Conservation (phyloP, 2,329 filamentous ascomycete genomes). For the Harringtonia lauricola region DNA sequence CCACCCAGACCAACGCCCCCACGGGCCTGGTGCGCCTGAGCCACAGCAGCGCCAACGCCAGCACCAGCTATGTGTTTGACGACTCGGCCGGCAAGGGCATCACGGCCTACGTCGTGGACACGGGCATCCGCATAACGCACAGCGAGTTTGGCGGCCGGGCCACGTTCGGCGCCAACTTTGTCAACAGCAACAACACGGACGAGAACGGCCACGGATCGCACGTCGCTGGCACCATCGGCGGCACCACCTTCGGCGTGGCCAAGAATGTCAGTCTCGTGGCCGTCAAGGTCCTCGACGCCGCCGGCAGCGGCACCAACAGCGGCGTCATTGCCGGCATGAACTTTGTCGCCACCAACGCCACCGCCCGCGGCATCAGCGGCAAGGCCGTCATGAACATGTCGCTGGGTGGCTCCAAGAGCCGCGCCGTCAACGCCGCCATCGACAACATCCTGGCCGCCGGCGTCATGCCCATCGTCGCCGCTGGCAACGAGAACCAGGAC, state of each 20-base stretch:
- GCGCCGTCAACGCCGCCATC: conserved; percentile 42
- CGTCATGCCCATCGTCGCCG: conserved; percentile 47
- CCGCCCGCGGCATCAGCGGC: conserved; percentile 28
- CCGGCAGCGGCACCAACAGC: conserved; percentile 35
- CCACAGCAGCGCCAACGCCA: conserved; percentile 21
- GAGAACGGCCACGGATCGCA: conserved; percentile 55
- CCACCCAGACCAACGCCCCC: conserved; percentile 42
- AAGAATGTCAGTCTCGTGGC: conserved; percentile 32
- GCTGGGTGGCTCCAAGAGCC: conserved; percentile 37
- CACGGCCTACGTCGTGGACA: conserved; percentile 55
- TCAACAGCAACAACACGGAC: conserved; percentile 37
- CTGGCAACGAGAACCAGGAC: conserved; percentile 46
- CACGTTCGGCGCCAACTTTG: conserved; percentile 39
- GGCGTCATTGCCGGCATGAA: conserved; percentile 49
- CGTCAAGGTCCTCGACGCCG: conserved; percentile 32
- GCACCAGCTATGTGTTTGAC: conserved; percentile 38
- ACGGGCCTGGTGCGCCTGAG: conserved; percentile 44
- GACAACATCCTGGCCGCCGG: conserved; percentile 35
- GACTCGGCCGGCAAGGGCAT: conserved; percentile 40
- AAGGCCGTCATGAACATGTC: conserved; percentile 56
- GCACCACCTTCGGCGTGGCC: conserved; percentile 50
- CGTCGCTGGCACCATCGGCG: conserved; percentile 51
- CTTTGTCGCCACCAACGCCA: conserved; percentile 37
- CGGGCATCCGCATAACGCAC: conserved; percentile 48
- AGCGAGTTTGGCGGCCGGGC: conserved; percentile 45